These are phyloP conservation scores for Berberis thunbergii DNA, from an alignment of 164 flowering plant genomes.

Conservation along the genomic window DNA sequence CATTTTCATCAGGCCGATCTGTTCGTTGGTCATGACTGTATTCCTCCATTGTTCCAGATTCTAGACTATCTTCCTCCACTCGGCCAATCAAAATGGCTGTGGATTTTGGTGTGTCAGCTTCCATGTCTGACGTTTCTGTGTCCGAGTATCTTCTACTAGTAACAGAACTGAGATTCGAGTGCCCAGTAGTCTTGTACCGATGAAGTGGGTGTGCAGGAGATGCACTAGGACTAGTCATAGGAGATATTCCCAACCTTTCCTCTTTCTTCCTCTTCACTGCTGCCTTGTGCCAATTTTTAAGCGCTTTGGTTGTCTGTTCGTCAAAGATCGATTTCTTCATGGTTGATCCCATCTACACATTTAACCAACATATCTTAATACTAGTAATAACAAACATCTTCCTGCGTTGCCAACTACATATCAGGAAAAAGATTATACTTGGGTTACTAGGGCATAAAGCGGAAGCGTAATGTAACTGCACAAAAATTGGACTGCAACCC, in stretches of 20 bases:
- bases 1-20: constrained; percentile 7
- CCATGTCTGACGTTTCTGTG: constrained; percentile 21
- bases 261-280: constrained; percentile 44
- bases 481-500: constrained; percentile 58
- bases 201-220: constrained; percentile 6
- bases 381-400: background rate
- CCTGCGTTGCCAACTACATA: background rate
- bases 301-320: constrained; percentile 77
- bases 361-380: background rate
- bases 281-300: constrained; percentile 66
- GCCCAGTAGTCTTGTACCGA: constrained; percentile 18
- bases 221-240: constrained; percentile 18
- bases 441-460: constrained; percentile 89
- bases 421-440: constrained; percentile 33
- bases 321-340: constrained; percentile 88
- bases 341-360: constrained; percentile 76
- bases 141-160: constrained; percentile 15
- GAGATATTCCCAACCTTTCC: constrained; percentile 10
- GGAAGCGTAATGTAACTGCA: constrained; percentile 97
- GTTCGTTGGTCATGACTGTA: background rate
- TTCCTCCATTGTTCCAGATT: constrained; percentile 3
- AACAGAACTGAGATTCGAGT: constrained; percentile 3
- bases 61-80: constrained; percentile 7
- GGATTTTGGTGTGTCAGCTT: constrained; percentile 17
- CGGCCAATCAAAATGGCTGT: constrained; percentile 17